Evolutionary conservation across 257 asterid species (phyloP).

Genomic region (Solanum dulcamara): DNA sequence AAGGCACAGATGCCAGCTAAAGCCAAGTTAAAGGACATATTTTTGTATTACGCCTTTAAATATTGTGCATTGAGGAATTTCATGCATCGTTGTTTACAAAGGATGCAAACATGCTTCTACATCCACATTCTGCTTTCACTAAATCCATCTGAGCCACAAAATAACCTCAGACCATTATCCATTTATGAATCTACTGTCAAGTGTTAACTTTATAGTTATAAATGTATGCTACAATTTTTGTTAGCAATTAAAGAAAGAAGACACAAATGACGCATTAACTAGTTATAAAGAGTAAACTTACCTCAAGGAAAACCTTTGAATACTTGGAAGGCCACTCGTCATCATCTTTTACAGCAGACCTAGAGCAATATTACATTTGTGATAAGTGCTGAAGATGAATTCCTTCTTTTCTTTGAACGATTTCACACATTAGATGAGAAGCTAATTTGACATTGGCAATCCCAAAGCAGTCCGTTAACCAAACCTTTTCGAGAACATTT

Average conservation of each 20-base stretch:
- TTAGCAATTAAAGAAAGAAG: neutral
- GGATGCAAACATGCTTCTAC: neutral
- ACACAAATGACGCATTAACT: neutral
- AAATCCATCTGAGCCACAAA: neutral
- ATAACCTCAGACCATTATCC: neutral
- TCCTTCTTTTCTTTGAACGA: neutral
- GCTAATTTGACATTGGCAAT: neutral
- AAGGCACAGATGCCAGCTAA: too few relatives aligned
- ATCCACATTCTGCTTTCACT: neutral
- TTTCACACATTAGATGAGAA: neutral
- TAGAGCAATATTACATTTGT: neutral
- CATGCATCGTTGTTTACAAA: neutral
- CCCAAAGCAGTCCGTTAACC: neutral
- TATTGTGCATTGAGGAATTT: neutral
- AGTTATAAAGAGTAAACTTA: conserved; percentile 17
- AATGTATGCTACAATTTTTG: neutral
- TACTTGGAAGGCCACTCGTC: conserved; percentile 99
- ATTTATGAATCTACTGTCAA: neutral
- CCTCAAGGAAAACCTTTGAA: conserved; percentile 84
- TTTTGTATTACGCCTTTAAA: neutral
- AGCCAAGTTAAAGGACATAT: too few relatives aligned
- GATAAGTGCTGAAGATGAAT: neutral
- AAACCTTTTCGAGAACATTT: neutral
- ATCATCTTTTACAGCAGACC: conserved; percentile 81
- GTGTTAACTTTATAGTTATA: neutral